Base-by-base conservation (phyloP, 352 stramenopile species). In the Globisporangium uncinulatum region DNA sequence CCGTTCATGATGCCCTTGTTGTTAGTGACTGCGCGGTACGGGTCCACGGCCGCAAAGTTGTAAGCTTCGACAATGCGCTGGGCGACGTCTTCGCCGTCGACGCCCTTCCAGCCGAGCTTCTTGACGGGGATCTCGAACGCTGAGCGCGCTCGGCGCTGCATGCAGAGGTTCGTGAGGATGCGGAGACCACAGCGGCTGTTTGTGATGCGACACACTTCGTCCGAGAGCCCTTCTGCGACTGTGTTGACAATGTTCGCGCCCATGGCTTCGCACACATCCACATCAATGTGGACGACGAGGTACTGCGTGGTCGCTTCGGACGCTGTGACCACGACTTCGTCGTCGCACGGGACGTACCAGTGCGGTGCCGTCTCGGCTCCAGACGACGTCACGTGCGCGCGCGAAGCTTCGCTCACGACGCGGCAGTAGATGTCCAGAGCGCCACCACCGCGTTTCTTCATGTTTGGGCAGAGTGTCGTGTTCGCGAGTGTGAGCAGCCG, bases 1-100 rank as follows among this genome's bases (percentile, higher is more conserved):
- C 83, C 86, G 58, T 95, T 95, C 79, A 95, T 92, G 55, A 95
- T 90, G 37, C 86, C 86, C 71, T 95, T 95, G 75, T 95, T 95
- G 69, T 95, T 85, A 36, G 85, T 95, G 57, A 92, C 83, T 6
- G 86, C 86, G 34, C 86, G 79, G 61, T 83, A 95, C 44, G 86
- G 86, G 42, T 95, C 86, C 20, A 90, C 62, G 20, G 74, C 77
- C 6, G 86, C 86, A 66, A 95, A 95, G 60, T 89, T 87, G 74
- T 87, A 92, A 6, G 86, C 86, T 48, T 94, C 83, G 7, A 95
- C 59, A 52, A 95, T 91, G 45, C 80, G 78, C 54, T 66, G 60
- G 0, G 81, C 83, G n/a, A 95, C 80, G 15, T 83, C 74, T 51
- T 81, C 72, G 31, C 83, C 86, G 17, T 83, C 75, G 13, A 89